A percentile compares a stretch with the other conserved stretches of the same genome.
Evolutionary conservation across 164 flowering plant genomes (phyloP).

Genomic region (Berberis vulgaris): DNA sequence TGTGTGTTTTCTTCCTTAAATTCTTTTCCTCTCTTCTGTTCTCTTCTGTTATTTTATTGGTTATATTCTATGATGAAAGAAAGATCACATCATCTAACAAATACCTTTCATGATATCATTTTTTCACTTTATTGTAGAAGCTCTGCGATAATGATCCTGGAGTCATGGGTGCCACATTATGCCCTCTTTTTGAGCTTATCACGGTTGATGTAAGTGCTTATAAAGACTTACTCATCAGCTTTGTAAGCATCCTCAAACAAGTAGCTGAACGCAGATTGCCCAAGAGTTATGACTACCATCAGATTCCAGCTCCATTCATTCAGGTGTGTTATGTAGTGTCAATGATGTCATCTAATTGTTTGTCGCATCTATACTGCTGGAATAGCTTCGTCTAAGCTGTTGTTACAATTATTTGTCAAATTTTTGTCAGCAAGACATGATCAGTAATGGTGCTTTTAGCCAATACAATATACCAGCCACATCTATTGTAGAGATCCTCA

Average conservation of each 20-base stretch:
- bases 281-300: constrained; percentile 91
- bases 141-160: constrained; percentile 98
- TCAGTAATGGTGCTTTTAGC: no score
- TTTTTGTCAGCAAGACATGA: no score
- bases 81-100: not conserved
- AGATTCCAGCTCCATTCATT: constrained; percentile 96
- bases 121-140: constrained; percentile 41
- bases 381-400: not conserved
- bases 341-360: not conserved
- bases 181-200: constrained; percentile 92
- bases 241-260: constrained; percentile 93
- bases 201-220: constrained; percentile 53
- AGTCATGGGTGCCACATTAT: constrained; percentile 96
- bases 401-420: no score
- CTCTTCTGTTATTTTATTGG: not conserved
- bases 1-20: no score
- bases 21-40: no score
- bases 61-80: not conserved
- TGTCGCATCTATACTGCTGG: not conserved
- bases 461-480: no score
- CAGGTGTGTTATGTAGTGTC: constrained; percentile 40
- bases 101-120: not conserved
- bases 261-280: constrained; percentile 87
- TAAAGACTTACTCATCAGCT: constrained; percentile 77
- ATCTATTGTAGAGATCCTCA: no score